Percentiles rank a stretch among this genome's conserved stretches.
Evolutionary conservation across 164 flowering plant genomes (phyloP).

Genomic region (Kalanchoe fedtschenkoi): DNA sequence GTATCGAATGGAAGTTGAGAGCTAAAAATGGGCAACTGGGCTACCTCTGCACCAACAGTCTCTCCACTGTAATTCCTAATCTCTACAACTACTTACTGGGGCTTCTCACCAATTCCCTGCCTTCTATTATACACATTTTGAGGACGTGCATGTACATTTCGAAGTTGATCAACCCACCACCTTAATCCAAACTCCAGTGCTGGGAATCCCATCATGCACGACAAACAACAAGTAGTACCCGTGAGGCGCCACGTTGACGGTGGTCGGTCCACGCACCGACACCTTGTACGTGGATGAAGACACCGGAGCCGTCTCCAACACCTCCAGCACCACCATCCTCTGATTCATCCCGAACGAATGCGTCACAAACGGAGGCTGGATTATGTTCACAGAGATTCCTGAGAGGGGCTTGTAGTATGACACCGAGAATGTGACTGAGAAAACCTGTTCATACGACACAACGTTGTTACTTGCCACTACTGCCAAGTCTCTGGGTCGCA

Average conservation of each 20-base stretch:
- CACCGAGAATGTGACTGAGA: slow-evolving; percentile 14
- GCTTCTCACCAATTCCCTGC: too few species aligned
- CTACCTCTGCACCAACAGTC: too few species aligned
- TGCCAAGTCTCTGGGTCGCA: neutral
- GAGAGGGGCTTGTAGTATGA: slow-evolving; percentile 14
- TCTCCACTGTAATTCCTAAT: too few species aligned
- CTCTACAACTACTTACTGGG: too few species aligned
- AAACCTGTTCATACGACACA: slow-evolving; percentile 11
- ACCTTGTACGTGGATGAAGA: slow-evolving; percentile 8
- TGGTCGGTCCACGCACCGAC: slow-evolving; percentile 28
- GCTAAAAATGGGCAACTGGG: too few species aligned
- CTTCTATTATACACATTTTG: too few species aligned
- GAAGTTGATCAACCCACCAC: too few species aligned
- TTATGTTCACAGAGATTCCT: neutral
- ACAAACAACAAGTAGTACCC: slow-evolving; percentile 56
- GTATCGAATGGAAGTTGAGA: too few species aligned
- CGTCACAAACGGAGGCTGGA: slow-evolving; percentile 40
- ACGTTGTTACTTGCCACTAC: slow-evolving; percentile 18
- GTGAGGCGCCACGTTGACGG: slow-evolving; percentile 39
- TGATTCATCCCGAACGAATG: slow-evolving; percentile 53
- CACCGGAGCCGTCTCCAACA: slow-evolving; percentile 4
- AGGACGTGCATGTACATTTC: too few species aligned
- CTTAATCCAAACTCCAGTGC: slow-evolving; percentile 44
- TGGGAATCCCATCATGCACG: slow-evolving; percentile 43
- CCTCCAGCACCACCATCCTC: slow-evolving; percentile 40